Evolutionary conservation across 176 grass and related monocot genomes (phyloP).

Genomic region (Ensete ventricosum): DNA sequence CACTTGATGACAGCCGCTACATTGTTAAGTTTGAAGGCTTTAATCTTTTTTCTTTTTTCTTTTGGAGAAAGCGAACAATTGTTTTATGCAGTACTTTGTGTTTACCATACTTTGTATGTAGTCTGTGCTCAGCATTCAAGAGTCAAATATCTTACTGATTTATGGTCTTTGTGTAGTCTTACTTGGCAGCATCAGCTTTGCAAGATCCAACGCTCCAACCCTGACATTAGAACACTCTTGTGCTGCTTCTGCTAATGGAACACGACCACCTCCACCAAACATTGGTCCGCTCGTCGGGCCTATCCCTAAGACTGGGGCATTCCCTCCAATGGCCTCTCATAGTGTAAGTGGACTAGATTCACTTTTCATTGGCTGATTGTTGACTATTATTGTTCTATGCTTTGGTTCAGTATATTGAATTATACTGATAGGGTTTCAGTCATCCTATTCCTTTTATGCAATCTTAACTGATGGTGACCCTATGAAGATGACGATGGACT

Average conservation of each 20-base stretch:
- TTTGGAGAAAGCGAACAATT: neutral
- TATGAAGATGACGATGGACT: no score
- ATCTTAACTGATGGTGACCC: no score
- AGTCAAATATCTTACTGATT: neutral
- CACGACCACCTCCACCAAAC: constrained; percentile 54
- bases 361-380: neutral
- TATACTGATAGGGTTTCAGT: no score
- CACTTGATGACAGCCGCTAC: neutral
- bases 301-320: constrained; percentile 80
- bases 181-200: constrained; percentile 99
- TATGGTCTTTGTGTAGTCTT: constrained; percentile 31
- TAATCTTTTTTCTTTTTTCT: neutral
- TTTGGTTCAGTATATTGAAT: constrained; percentile 21
- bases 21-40: neutral
- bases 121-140: neutral
- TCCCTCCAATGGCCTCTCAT: constrained; percentile 89
- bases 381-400: constrained; percentile 4
- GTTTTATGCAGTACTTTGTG: no score
- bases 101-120: no score
- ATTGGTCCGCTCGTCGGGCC: constrained; percentile 84
- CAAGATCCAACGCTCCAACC: constrained; percentile 95
- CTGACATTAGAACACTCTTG: constrained; percentile 98
- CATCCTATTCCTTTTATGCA: no score
- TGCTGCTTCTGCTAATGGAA: constrained; percentile 78
- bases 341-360: constrained; percentile 37